Evolutionary conservation across 2,329 filamentous ascomycete genomes (phyloP), one percentile per base, ranked within the genome.

Genomic region (Sporothrix brasiliensis): DNA sequence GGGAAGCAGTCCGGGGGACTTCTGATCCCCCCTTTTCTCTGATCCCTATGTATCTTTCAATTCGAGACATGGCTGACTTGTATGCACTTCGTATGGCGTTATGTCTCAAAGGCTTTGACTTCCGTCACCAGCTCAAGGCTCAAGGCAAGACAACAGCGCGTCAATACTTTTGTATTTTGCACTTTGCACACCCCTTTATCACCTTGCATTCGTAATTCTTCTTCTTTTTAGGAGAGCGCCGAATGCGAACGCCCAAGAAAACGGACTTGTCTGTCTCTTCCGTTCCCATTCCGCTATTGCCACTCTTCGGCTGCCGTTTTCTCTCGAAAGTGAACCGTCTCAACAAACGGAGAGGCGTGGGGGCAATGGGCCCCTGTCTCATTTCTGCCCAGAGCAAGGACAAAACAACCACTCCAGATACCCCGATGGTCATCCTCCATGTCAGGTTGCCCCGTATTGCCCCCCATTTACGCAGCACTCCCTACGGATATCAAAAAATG

Each of bases 1-100:
- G 56, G 56, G 56, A 58, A 19, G n/a, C 56, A 44, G 56, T 61
- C 56, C 56, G 56, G 34, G 56, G n/a, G 39, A 13, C 56, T 39
- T 19, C 24, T 30, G 10, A 19, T 6, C 52, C 52, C 52, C 52
- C 14, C 30, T 19, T 27, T 56, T 54, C 34, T 58, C 7, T 58
- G 21, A 27, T 54, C 52, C 21, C 24, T 24, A 54, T 50, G 21
- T 53, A 7, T 49, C 19, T 19, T 49, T 16, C 14, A 16, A 14
- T 39, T 49, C 41, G 41, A 63, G 60, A 63, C 60, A 49, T 49
- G 21, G 60, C 41, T 34, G 34, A 9, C 7, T 34, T 34, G 4
- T 9, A 34, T 5, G 34, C 7, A 9, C 27, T 4, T 30, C 27
- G 27, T 30, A 30, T 30, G 27, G 27, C 3, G 27, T 30, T 30